These are phyloP conservation scores for Psilocybe cubensis DNA, from an alignment of 768 basidiomycete genomes.

Conservation along the genomic window DNA sequence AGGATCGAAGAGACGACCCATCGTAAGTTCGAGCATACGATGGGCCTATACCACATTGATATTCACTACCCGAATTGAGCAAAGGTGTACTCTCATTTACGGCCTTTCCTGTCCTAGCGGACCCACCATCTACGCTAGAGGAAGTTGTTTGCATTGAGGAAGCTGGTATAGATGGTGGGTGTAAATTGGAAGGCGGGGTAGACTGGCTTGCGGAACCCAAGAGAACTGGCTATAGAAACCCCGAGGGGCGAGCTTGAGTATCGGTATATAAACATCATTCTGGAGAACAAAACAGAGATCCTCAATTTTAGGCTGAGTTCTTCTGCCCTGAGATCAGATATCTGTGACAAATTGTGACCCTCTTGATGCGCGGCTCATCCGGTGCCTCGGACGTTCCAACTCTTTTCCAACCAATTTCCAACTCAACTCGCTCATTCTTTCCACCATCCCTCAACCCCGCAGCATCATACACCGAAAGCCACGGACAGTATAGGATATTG, in stretches of 20 bases:
- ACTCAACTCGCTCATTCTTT: too few relatives aligned
- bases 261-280: neutral
- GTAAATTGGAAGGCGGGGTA: neutral
- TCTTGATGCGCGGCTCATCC: too few relatives aligned
- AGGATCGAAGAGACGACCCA: neutral
- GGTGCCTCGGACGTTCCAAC: too few relatives aligned
- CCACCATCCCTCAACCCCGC: too few relatives aligned
- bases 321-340: neutral
- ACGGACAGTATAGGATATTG: too few relatives aligned
- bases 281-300: neutral
- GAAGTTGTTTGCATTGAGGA: neutral
- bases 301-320: neutral
- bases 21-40: neutral
- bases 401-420: too few relatives aligned
- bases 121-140: neutral
- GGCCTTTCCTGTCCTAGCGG: neutral
- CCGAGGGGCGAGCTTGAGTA: neutral
- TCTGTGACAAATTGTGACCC: neutral
- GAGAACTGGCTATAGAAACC: neutral
- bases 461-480: too few relatives aligned
- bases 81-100: slow-evolving; percentile 4
- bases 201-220: neutral
- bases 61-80: neutral
- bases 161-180: neutral
- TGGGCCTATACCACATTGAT: neutral